Evolutionary conservation across 2,329 filamentous ascomycete species (phyloP), one percentile per base, ranked within the genome.

Genomic region (Apiospora pterosperma): DNA sequence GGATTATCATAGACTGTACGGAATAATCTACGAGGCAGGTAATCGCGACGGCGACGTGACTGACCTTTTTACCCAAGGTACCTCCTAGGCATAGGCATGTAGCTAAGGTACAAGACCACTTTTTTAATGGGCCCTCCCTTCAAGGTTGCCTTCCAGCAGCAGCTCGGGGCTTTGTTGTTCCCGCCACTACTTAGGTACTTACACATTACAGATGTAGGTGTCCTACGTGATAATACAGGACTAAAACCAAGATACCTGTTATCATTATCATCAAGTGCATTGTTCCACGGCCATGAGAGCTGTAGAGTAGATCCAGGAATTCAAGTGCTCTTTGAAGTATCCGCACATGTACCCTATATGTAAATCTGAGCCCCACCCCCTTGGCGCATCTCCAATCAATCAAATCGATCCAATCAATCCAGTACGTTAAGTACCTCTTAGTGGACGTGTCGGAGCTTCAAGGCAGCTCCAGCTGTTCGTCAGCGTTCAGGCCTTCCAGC

Each of bases 401-500:
- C 28, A n/a, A 14, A 34, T 55, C 28, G 16, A 28, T 28, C n/a
- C 44, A 55, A n/a, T 11, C 16, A 5, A 10, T 7, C 8, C 8
- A 55, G 48, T 34, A 55, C 44, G 19, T 25, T 55, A 55, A 10
- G 48, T 55, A 55, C 48, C 48, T 34, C 34, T 55, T 55, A 55
- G 48, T 55, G 48, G 48, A 8, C 28, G 59, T 31, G 59, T 61
- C 59, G 36, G 59, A 59, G 59, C 39, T 64, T 36, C 55, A 61
- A 63, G 59, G 63, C 63, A 61, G 58, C 63, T 61, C 63, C 28
- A 64, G 41, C 38, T 61, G 58, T 59, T 64, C 63, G 63, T 64
- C 63, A 64, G 58, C 63, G 59, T 61, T 44, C 41, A n/a, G n/a
- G n/a, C n/a, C n/a, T n/a, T n/a, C n/a, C n/a, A n/a, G n/a, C n/a